Percentiles rank a stretch among this genome's conserved stretches.
Conservation (phyloP, 164 flowering plant genomes). For the Pachysandra terminalis region DNA sequence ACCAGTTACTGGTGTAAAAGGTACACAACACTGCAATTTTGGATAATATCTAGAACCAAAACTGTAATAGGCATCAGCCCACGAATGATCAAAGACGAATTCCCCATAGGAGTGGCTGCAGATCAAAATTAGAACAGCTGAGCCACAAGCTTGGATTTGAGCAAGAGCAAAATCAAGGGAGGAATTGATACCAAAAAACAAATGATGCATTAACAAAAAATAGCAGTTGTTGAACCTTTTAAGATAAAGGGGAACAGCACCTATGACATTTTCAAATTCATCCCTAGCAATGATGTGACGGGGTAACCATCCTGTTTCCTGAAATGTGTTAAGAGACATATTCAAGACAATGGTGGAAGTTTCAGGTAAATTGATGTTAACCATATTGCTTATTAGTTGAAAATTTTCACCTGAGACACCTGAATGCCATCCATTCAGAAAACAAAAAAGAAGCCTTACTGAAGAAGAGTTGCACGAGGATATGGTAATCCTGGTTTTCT, state of each 20-base stretch:
- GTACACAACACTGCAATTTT: slow-evolving; percentile 87
- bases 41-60: slow-evolving; percentile 84
- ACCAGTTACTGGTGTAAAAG: slow-evolving; percentile 96
- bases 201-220: slow-evolving; percentile 1
- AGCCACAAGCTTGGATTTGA: slow-evolving; percentile 14
- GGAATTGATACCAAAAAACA: slow-evolving; percentile 1
- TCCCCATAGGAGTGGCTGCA: slow-evolving; percentile 98
- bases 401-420: too few species aligned
- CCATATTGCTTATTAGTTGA: too few species aligned
- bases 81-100: slow-evolving; percentile 93
- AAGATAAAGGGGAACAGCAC: slow-evolving; percentile 90
- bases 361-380: too few species aligned
- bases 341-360: slow-evolving; percentile 1
- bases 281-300: slow-evolving; percentile 77
- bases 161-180: neutral
- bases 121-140: slow-evolving; percentile 15
- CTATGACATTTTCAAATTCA: slow-evolving; percentile 62
- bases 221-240: slow-evolving; percentile 62
- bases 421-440: too few species aligned
- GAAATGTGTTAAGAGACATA: slow-evolving; percentile 25
- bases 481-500: too few species aligned
- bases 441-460: too few species aligned
- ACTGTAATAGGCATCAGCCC: slow-evolving; percentile 91
- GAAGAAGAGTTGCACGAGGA: too few species aligned
- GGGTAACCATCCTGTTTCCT: slow-evolving; percentile 96